Conservation (phyloP, 208 protist genomes). For the Porcisia hertigi region DNA sequence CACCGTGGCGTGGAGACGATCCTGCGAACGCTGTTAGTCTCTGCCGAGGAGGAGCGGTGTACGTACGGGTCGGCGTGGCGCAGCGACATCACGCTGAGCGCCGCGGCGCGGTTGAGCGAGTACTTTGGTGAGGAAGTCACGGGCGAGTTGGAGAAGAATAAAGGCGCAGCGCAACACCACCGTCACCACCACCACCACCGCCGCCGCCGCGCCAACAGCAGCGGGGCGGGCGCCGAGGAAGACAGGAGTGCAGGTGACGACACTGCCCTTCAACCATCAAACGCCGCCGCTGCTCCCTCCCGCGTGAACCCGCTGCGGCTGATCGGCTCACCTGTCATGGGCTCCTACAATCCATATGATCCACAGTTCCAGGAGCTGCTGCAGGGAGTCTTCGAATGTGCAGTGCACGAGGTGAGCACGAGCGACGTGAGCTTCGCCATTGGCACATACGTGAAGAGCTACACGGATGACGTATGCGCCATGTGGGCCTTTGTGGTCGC, state of each 20-base stretch:
- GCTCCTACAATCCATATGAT: constrained; percentile 55
- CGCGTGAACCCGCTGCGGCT: constrained; percentile 27
- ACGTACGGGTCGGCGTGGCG: constrained; percentile 43
- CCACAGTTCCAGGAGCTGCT: constrained; percentile 51
- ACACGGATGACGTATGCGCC: constrained; percentile 73
- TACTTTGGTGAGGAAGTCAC: constrained; percentile 59
- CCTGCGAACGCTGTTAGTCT: constrained; percentile 55
- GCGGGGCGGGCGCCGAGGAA: neutral
- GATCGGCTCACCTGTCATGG: constrained; percentile 66
- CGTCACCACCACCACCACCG: neutral
- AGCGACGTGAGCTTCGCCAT: constrained; percentile 70
- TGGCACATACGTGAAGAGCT: constrained; percentile 81
- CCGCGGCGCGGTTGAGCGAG: constrained; percentile 47
- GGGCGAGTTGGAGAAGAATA: neutral
- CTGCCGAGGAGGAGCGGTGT: constrained; percentile 65
- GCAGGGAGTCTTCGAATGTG: constrained; percentile 71
- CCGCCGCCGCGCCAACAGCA: neutral
- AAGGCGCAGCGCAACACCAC: neutral
- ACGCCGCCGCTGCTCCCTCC: neutral
- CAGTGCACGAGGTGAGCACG: constrained; percentile 80
- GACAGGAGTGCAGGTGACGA: neutral
- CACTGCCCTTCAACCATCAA: neutral
- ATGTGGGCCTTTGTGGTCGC: constrained; percentile 83
- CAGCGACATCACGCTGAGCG: constrained; percentile 38
- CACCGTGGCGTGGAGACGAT: constrained; percentile 62